Evolutionary conservation across 495 filamentous ascomycete species (phyloP).

Genomic region (Penicillium silybi): DNA sequence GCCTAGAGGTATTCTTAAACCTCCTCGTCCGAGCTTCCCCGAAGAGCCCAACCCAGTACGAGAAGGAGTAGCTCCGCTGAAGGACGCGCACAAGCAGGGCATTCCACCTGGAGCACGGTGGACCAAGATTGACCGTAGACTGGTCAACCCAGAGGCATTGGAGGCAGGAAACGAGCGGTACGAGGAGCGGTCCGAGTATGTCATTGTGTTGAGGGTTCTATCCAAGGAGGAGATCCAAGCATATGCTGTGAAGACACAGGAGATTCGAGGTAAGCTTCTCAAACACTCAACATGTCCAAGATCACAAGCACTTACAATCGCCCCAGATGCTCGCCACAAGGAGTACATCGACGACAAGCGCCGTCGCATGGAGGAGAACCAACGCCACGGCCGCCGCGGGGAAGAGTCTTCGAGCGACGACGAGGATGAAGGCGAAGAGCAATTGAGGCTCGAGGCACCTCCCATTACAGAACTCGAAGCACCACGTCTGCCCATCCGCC

Average conservation of each 20-base stretch:
- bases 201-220: conserved; percentile 79
- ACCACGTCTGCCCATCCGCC: conserved; percentile 16
- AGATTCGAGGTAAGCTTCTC: conserved; percentile 62
- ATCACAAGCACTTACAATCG: conserved; percentile 6
- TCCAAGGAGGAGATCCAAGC: conserved; percentile 78
- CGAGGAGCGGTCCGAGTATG: conserved; percentile 75
- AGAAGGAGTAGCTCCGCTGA: conserved; percentile 84
- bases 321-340: conserved; percentile 33
- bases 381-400: conserved; percentile 27
- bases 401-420: conserved; percentile 40
- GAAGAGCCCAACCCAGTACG: conserved; percentile 73
- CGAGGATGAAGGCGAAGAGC: conserved; percentile 35
- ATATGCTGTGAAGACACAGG: conserved; percentile 68
- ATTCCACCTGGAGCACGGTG: conserved; percentile 77
- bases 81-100: conserved; percentile 68
- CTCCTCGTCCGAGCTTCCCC: conserved; percentile 70
- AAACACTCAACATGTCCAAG: background rate
- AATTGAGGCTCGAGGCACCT: conserved; percentile 33
- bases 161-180: conserved; percentile 74
- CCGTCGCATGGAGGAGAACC: conserved; percentile 27
- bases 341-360: conserved; percentile 35
- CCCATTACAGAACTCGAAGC: conserved; percentile 6
- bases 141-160: conserved; percentile 80
- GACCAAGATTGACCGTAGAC: conserved; percentile 81
- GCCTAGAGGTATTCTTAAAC: conserved; percentile 70